These are phyloP conservation scores for Fusarium oligoseptatum DNA, from an alignment of 2,329 filamentous ascomycete genomes.

Conservation along the genomic window DNA sequence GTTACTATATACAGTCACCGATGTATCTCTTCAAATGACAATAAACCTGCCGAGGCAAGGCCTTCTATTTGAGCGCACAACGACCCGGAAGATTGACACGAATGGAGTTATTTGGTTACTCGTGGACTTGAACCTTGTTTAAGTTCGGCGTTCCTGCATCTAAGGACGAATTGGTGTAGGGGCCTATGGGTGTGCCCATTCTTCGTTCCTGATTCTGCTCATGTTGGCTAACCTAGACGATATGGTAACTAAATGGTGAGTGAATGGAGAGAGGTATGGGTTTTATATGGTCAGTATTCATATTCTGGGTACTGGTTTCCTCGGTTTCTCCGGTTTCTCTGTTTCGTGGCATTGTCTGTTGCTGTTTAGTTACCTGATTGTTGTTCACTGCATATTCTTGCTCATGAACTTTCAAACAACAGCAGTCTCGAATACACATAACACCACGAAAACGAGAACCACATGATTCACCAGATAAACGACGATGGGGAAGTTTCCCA, in stretches of 20 bases:
- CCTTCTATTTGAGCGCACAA: background rate
- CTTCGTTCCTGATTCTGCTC: background rate
- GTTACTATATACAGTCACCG: too few relatives aligned
- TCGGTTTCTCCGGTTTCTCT: background rate
- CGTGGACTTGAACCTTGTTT: background rate
- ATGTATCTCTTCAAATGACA: background rate
- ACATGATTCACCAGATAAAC: background rate
- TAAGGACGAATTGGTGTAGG: background rate
- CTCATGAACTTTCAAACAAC: background rate
- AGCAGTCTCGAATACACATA: background rate
- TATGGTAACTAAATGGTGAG: background rate
- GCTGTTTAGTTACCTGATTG: background rate
- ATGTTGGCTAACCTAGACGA: background rate
- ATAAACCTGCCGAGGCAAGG: background rate
- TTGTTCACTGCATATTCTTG: background rate
- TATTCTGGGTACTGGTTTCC: background rate
- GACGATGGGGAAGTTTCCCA: background rate
- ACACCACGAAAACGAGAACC: background rate
- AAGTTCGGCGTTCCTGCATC: too few relatives aligned
- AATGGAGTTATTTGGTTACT: background rate
- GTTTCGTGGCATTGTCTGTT: background rate
- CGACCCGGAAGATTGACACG: background rate
- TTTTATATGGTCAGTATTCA: too few relatives aligned
- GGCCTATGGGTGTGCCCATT: background rate
- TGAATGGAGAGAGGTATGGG: too few relatives aligned